Evolutionary conservation across 2,329 filamentous ascomycete species (phyloP).

Genomic region (Trichoderma cornu-damae): DNA sequence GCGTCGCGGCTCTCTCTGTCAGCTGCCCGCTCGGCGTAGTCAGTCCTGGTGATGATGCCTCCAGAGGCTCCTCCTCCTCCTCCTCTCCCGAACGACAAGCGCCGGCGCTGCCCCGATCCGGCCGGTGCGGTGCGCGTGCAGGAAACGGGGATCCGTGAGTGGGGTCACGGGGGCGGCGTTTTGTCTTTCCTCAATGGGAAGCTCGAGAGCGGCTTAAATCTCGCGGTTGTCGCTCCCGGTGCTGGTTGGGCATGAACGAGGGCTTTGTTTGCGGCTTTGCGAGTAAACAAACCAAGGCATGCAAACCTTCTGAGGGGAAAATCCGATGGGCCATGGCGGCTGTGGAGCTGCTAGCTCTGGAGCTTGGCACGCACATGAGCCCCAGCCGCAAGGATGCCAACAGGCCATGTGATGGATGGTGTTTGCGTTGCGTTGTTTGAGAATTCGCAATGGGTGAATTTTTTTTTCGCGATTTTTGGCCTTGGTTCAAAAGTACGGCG

Average conservation of each 20-base stretch:
- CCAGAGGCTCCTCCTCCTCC: too few relatives aligned
- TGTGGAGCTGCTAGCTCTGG: background rate
- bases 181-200: background rate
- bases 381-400: background rate
- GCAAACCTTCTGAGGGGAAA: slow-evolving; percentile 9
- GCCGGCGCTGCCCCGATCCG: background rate
- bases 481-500: too few relatives aligned
- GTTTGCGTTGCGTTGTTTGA: background rate
- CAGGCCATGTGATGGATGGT: background rate
- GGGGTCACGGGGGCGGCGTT: slow-evolving; percentile 1
- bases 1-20: too few relatives aligned
- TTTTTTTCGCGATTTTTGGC: background rate
- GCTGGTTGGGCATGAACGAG: background rate
- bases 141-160: background rate
- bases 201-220: background rate
- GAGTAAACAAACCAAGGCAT: slow-evolving; percentile 5
- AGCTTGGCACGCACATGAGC: slow-evolving; percentile 2
- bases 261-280: background rate
- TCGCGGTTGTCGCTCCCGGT: background rate
- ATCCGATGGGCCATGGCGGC: background rate
- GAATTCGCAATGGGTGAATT: background rate
- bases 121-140: background rate
- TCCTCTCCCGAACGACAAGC: background rate
- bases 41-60: background rate
- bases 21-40: background rate